phyloP scores from a whole-genome alignment of 2,329 filamentous ascomycete genomes.

The Trichophyton rubrum region DNA sequence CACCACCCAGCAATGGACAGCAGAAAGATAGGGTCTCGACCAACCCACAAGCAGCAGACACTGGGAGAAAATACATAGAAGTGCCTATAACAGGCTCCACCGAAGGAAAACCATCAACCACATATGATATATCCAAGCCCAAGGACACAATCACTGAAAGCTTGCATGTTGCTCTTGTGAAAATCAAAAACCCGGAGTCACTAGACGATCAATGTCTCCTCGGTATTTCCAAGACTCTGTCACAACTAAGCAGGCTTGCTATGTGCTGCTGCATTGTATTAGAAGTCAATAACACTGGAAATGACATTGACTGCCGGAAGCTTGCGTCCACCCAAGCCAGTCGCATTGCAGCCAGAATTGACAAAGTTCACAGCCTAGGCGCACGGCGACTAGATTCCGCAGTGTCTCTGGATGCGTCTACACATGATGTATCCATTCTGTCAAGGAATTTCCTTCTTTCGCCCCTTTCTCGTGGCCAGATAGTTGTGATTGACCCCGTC shows the following conservation, averaged over 20 bases:
- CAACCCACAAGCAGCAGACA: neutral
- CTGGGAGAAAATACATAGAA: neutral
- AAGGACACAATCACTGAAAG: conserved; percentile 32
- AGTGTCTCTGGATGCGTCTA: conserved; percentile 29
- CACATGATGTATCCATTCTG: conserved; percentile 26
- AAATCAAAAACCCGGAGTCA: conserved; percentile 60
- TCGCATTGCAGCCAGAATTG: conserved; percentile 62
- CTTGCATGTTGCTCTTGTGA: conserved; percentile 72
- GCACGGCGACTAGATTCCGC: conserved; percentile 55
- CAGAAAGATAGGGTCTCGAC: conserved; percentile 18
- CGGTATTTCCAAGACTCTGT: conserved; percentile 71
- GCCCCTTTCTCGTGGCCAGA: conserved; percentile 54
- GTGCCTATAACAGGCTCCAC: neutral
- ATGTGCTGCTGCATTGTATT: conserved; percentile 72
- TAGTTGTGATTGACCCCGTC: conserved; percentile 56
- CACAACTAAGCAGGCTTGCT: conserved; percentile 70
- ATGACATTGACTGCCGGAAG: conserved; percentile 29
- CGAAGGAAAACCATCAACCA: neutral
- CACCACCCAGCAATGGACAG: conserved; percentile 23
- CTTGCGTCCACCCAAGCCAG: conserved; percentile 52
- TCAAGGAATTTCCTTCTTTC: conserved; percentile 47
- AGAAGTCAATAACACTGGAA: conserved; percentile 36
- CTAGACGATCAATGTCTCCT: conserved; percentile 56
- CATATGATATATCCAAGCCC: conserved; percentile 22
- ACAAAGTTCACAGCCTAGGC: conserved; percentile 53